Base-by-base conservation (phyloP, 2,329 filamentous ascomycete genomes). In the Lachnellula hyalina region DNA sequence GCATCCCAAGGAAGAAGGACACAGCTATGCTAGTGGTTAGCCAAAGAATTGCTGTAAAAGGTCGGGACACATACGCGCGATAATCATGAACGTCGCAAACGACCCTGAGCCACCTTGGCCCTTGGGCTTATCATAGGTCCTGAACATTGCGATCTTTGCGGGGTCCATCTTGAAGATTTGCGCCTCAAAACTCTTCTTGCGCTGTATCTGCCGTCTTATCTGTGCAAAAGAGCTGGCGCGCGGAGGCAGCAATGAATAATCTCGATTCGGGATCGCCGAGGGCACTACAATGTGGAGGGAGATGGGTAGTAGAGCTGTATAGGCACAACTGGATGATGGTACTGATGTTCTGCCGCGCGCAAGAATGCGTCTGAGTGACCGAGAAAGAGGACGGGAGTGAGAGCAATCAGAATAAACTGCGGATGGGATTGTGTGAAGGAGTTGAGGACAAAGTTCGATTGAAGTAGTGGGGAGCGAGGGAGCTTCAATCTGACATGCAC, bases 1-100 rank as follows among this genome's bases (percentile, higher is more conserved):
- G 86, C 72, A 97, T 91, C 66, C 94, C 94, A 61, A 99, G 87
- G 82, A 97, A 96, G 83, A 99, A 99, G 73, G 90, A 96, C 62
- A 89, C 91, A 61, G 88, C 88, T 92, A 65, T 57, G 38, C 32
- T 52, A 41, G 25, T 49, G 47, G 52, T 63, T 45, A 61, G 56
- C 57, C 56, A 38, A 41, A 28, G 50, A 52, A 52, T 50, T 58
- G 56, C 45, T 52, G 49, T 36, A 51, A 21, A 41, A 49, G 41
- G 51, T 51, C 52, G 46, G 52, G 44, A 38, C 42, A 60, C 90
- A 71, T 82, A 96, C 93, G 91, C 63, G 90, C 92, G 64, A 97
- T 86, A 70, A 99, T 96, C 74, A 99, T 86, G 71, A 96, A 96
- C 47, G 94, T 96, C 73, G 92, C 91, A 72, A 99, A 99, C 49